A percentile compares a stretch with the other conserved stretches of the same genome.
phyloP scores from a whole-genome alignment of 2,329 filamentous ascomycete genomes.

The Hymenoscyphus repandus region DNA sequence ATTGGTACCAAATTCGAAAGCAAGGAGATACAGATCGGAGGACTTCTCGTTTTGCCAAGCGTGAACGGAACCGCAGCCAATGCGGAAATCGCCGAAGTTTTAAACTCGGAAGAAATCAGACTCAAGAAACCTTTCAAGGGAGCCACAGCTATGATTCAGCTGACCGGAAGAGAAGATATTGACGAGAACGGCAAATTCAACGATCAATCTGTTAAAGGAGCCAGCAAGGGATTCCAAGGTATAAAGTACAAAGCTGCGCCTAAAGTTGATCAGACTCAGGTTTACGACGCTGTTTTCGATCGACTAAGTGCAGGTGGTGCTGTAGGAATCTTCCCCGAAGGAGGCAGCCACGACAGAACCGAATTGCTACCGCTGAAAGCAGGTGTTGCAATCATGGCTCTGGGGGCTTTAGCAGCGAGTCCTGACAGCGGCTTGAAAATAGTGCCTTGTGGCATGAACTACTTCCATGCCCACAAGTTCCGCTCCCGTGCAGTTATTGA shows the following conservation, averaged over 20 bases:
- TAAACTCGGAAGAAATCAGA: slow-evolving; percentile 7
- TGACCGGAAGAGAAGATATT: slow-evolving; percentile 8
- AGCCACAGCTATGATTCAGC: slow-evolving; percentile 4
- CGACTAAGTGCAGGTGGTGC: slow-evolving; percentile 77
- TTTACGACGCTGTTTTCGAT: slow-evolving; percentile 88
- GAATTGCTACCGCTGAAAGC: slow-evolving; percentile 82
- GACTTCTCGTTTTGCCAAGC: slow-evolving; percentile 80
- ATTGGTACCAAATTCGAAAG: slow-evolving; percentile 78
- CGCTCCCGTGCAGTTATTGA: slow-evolving; percentile 91
- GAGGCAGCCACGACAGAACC: slow-evolving; percentile 90
- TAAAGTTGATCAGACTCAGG: slow-evolving; percentile 87
- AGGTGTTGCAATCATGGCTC: slow-evolving; percentile 85
- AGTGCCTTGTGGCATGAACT: slow-evolving; percentile 96
- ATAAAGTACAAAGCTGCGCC: slow-evolving; percentile 82
- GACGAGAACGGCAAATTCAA: slow-evolving; percentile 7
- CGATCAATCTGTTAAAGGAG: slow-evolving; percentile 1
- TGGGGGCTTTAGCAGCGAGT: slow-evolving; percentile 79
- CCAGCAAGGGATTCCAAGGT: slow-evolving; percentile 39
- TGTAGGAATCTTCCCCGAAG: slow-evolving; percentile 94
- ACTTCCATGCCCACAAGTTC: slow-evolving; percentile 98
- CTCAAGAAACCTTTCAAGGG: slow-evolving; percentile 11
- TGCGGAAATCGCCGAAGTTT: slow-evolving; percentile 46
- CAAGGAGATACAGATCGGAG: slow-evolving; percentile 66
- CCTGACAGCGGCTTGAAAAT: slow-evolving; percentile 67
- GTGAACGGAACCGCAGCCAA: slow-evolving; percentile 73